phyloP scores from a whole-genome alignment of 768 basidiomycete species.

The Lactifluus pinguis region DNA sequence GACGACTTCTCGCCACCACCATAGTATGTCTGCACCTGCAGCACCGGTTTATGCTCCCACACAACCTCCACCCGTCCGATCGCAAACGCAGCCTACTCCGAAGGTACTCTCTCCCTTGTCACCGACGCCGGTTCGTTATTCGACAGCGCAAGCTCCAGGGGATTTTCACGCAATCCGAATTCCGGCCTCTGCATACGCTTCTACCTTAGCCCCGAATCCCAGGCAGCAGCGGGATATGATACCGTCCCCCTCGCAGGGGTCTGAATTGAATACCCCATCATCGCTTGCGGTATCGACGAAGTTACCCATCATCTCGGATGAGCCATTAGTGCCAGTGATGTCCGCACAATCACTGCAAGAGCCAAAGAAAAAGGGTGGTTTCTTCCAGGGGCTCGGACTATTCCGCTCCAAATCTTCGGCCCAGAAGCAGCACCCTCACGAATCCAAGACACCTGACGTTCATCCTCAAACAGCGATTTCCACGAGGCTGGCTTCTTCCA shows the following conservation, averaged over 20 bases:
- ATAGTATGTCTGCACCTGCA: constrained; percentile 10
- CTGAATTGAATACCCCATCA: constrained; percentile 19
- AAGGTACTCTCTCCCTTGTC: constrained; percentile 2
- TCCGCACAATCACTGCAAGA: constrained; percentile 18
- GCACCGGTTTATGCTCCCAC: constrained; percentile 4
- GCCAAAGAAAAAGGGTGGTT: constrained; percentile 18
- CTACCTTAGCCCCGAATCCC: not conserved
- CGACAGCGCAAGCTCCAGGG: constrained; percentile 2
- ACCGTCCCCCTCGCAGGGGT: constrained; percentile 17
- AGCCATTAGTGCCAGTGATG: constrained; percentile 11
- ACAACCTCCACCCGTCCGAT: constrained; percentile 1
- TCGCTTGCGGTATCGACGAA: constrained; percentile 17
- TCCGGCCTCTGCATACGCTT: constrained; percentile 10
- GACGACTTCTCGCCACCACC: constrained; percentile 14
- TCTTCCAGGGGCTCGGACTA: constrained; percentile 13
- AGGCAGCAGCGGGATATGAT: constrained; percentile 8
- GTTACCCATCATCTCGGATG: constrained; percentile 13
- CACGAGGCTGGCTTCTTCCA: constrained; percentile 5
- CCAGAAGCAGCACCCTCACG: constrained; percentile 9
- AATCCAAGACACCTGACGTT: not conserved
- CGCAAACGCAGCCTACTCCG: constrained; percentile 12
- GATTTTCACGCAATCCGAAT: constrained; percentile 3
- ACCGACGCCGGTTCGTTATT: constrained; percentile 15
- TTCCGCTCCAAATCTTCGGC: constrained; percentile 19
- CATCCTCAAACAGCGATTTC: not conserved